Conservation (phyloP, 495 filamentous ascomycete genomes). For the Penicillium goetzii region DNA sequence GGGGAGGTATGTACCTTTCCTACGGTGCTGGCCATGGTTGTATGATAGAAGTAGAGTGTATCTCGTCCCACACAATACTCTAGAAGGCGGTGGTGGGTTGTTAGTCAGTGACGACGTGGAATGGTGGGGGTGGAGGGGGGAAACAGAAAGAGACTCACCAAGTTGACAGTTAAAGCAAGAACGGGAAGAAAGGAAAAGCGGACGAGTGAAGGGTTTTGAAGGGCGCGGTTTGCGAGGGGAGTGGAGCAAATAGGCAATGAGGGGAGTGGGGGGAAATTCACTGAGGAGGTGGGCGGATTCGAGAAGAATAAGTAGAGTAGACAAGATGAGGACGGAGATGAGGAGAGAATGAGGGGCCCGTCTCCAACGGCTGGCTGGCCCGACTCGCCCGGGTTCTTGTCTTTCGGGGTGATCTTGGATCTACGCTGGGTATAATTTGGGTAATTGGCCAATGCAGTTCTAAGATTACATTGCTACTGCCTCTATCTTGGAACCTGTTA, state of each 20-base stretch:
- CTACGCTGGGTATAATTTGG: background rate
- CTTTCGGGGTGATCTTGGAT: background rate
- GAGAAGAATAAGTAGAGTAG: background rate
- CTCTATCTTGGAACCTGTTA: background rate
- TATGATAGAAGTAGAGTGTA: background rate
- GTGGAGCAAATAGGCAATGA: constrained; percentile 27
- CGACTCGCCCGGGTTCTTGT: constrained; percentile 13
- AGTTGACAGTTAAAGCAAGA: constrained; percentile 7
- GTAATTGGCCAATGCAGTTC: background rate
- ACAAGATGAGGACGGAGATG: constrained; percentile 18
- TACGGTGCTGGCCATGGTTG: constrained; percentile 55
- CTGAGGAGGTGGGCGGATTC: constrained; percentile 6
- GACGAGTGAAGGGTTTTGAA: constrained; percentile 24
- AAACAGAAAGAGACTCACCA: constrained; percentile 10
- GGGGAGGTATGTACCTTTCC: constrained; percentile 53
- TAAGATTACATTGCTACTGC: background rate
- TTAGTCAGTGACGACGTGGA: background rate
- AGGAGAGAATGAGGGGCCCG: constrained; percentile 29
- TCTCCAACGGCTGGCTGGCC: constrained; percentile 23
- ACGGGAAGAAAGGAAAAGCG: constrained; percentile 13
- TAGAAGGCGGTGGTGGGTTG: background rate
- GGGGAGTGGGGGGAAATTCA: constrained; percentile 28
- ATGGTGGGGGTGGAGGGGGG: background rate
- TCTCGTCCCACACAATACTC: constrained; percentile 10
- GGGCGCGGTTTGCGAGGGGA: constrained; percentile 13